These are phyloP conservation scores for Inonotus hispidus DNA, from an alignment of 1,284 basidiomycete genomes.

Conservation along the genomic window DNA sequence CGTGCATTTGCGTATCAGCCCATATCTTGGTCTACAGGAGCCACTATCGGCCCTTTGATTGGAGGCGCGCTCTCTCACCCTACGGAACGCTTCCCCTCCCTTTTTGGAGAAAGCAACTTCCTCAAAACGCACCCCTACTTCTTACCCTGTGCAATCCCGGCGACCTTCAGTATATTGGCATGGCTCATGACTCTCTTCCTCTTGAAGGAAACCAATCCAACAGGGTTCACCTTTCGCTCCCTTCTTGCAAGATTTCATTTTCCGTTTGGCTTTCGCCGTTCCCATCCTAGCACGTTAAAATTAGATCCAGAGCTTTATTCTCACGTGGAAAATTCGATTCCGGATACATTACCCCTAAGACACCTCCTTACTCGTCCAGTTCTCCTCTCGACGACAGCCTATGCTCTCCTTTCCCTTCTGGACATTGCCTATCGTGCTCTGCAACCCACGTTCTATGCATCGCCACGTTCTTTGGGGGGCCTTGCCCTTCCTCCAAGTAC, in stretches of 20 bases:
- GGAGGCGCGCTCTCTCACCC: constrained; percentile 25
- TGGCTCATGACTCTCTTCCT: constrained; percentile 21
- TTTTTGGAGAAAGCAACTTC: constrained; percentile 23
- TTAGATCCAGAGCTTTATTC: neutral
- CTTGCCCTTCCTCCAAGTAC: constrained; percentile 33
- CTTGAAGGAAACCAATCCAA: constrained; percentile 23
- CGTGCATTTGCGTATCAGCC: constrained; percentile 24
- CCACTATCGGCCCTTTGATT: constrained; percentile 23
- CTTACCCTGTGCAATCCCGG: constrained; percentile 24
- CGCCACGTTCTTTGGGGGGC: constrained; percentile 38
- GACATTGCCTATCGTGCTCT: constrained; percentile 37
- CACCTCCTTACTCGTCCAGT: constrained; percentile 34
- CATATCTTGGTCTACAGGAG: constrained; percentile 21
- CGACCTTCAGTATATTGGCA: constrained; percentile 19
- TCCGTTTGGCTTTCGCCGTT: neutral
- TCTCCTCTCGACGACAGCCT: constrained; percentile 37
- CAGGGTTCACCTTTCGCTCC: neutral
- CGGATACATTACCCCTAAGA: constrained; percentile 25
- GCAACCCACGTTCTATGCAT: constrained; percentile 40
- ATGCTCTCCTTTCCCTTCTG: constrained; percentile 34
- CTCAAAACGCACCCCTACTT: constrained; percentile 26
- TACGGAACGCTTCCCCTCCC: constrained; percentile 21
- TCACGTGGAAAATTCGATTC: neutral
- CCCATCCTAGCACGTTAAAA: constrained; percentile 5
- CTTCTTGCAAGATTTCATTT: constrained; percentile 7